Evolutionary conservation across 2,329 filamentous ascomycete genomes (phyloP).

Genomic region (Scytalidium lignicola): DNA sequence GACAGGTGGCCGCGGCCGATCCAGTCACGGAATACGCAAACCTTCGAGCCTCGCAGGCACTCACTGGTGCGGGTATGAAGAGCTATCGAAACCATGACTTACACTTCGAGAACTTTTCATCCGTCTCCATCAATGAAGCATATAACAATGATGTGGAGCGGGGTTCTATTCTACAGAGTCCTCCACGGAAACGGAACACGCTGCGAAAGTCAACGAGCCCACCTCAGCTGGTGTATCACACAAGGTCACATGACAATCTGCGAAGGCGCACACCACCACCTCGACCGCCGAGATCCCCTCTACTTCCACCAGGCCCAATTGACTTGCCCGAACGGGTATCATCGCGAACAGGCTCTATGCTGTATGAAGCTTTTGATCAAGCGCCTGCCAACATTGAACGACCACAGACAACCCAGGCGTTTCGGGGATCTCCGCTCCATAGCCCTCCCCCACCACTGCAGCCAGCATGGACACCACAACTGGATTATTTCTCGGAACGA

Average conservation of each 20-base stretch:
- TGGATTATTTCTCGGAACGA: slow-evolving; percentile 16
- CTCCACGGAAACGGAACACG: slow-evolving; percentile 10
- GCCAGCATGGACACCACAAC: slow-evolving; percentile 23
- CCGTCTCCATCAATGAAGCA: slow-evolving; percentile 31
- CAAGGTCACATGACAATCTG: slow-evolving; percentile 39
- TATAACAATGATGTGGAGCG: slow-evolving; percentile 13
- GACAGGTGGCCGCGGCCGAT: slow-evolving; percentile 35
- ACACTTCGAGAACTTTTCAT: slow-evolving; percentile 45
- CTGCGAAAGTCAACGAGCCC: slow-evolving; percentile 16
- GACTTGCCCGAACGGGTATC: slow-evolving; percentile 49
- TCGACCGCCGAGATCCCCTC: slow-evolving; percentile 44
- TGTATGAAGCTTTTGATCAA: slow-evolving; percentile 39
- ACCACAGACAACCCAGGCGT: slow-evolving; percentile 39
- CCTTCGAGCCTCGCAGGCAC: slow-evolving; percentile 32
- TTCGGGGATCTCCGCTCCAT: slow-evolving; percentile 38
- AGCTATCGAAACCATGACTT: slow-evolving; percentile 36
- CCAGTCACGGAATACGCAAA: slow-evolving; percentile 40
- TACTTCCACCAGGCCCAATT: slow-evolving; percentile 34
- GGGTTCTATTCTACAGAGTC: slow-evolving; percentile 9
- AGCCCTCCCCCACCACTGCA: slow-evolving; percentile 11
- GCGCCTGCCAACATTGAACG: slow-evolving; percentile 34
- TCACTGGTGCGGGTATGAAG: slow-evolving; percentile 30
- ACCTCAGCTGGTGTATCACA: slow-evolving; percentile 10
- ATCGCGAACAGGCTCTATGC: slow-evolving; percentile 43
- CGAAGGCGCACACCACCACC: slow-evolving; percentile 32